Base-by-base conservation (phyloP, 768 basidiomycete species). In the Psilocybe subaeruginosa region DNA sequence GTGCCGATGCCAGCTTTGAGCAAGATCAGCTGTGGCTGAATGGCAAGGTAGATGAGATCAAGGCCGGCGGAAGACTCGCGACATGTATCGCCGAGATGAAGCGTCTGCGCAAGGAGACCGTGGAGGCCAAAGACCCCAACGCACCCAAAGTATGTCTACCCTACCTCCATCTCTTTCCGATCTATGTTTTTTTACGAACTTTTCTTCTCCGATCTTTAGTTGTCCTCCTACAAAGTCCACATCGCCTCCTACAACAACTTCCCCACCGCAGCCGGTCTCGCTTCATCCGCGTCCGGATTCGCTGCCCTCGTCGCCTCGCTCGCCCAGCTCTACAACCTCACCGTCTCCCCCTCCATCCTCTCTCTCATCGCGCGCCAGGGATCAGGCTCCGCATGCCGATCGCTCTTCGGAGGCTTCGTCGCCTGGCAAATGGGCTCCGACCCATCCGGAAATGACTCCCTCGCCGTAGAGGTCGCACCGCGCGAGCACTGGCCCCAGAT, bases 221-320 rank as follows among this genome's bases (percentile, higher is more conserved):
- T 96, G 39, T 91, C 95, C 0, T 66, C 78, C 14, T 92, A 78
- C 74, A 77, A 83, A 16, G 85, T 99, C 3, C 95, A 95, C 78
- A 95, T 99, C 68, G 87, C 87, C 59, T 99, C 97, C 6, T 89
- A 87, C 78, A 99, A 99, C 84, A 99, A 99, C 80, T 99, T 99
- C 82, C 97, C 97, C 31, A 99, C 97, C 12, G 97, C 97, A 12
- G 97, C 97, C 0, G 97, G 97, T 3, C 88, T 99, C 48, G 97
- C 97, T 1, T 98, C 96, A 0, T 98, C 96, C 35, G 97, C 97
- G 0, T 93, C 95, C 0, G 97, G 97, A 14, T 96, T 99, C 68
- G 97, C 97, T 3, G 97, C 97, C 0, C 90, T 99, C 43, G 91
- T 94, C 29, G 83, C 90, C 11, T 97, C 96, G 54, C 85, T 99